Percentiles rank a stretch among this genome's conserved stretches.
These are phyloP conservation scores for Styphnolobium japonicum DNA, from an alignment of 306 rosid genomes.

Conservation along the genomic window DNA sequence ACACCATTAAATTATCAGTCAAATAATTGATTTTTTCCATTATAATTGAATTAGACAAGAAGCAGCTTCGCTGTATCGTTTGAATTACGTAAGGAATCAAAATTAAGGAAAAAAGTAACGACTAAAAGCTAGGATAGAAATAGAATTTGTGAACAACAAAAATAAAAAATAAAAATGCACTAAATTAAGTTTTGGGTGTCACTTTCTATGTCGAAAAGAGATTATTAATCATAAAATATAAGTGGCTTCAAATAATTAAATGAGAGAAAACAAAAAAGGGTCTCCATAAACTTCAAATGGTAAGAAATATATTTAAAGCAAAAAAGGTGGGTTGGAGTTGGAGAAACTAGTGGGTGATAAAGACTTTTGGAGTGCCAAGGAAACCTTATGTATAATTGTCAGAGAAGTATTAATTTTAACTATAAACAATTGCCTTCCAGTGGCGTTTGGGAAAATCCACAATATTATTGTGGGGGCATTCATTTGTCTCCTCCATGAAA, in stretches of 20 bases:
- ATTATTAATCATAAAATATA: conserved; percentile 1
- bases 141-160: not conserved
- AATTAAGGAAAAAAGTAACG: not conserved
- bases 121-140: conserved; percentile 12
- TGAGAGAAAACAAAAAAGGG: not conserved
- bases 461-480: not conserved
- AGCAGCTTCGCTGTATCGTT: not conserved
- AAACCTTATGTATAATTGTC: not conserved
- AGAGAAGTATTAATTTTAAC: not conserved
- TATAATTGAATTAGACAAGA: not conserved
- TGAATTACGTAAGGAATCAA: not conserved
- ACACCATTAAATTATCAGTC: not conserved
- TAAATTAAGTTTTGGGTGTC: not conserved
- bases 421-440: not conserved
- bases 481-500: not conserved
- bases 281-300: conserved; percentile 8
- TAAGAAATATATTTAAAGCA: not conserved
- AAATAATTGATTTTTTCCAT: not conserved
- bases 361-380: not conserved
- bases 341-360: not conserved
- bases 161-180: too few relatives aligned
- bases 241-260: not conserved
- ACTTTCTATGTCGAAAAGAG: conserved; percentile 4
- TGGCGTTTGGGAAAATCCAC: not conserved
- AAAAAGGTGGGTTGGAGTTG: not conserved